Evolutionary conservation across 2,329 filamentous ascomycete species (phyloP), one percentile per base, ranked within the genome.

Genomic region (Fusarium floridanum): DNA sequence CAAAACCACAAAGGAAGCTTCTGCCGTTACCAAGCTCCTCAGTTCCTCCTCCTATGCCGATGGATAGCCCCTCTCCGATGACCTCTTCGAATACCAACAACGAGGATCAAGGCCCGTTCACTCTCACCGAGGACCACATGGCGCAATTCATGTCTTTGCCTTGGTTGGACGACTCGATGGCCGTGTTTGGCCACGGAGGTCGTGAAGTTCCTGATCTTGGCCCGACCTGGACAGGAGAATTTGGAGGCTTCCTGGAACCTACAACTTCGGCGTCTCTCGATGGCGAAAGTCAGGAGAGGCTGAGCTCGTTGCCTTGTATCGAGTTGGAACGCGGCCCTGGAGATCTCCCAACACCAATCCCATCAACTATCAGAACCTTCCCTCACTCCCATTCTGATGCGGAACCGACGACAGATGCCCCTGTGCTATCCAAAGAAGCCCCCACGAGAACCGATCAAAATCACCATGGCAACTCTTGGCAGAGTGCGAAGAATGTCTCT

Each of bases 131-230:
- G 24, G 41, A 60, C 32, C 64, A 60, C 56, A 43, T 50, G 64
- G 64, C 64, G 11, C 53, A 57, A 34, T 61, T 50, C 37, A 50
- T 61, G 56, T 61, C 55, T n/a, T 20, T 66, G 17, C 64, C 64
- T n/a, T 60, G 64, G 55, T 20, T 50, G n/a, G 41, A 50, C 32
- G 32, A 66, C 11, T 41, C 57, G 16, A 61, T 61, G 57, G 17
- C 22, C 36, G 16, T 24, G 32, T 43, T 63, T 22, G 53, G 45
- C 2, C 48, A 55, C 12, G n/a, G 27, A 29, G 37, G 24, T 22
- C 57, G 57, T 11, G 57, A 61, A 11, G 37, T 64, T n/a, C 61
- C 61, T 55, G 64, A 57, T 36, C 7, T 66, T 32, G 56, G 45
- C 22, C 22, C 24, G 2, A 50, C 34, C 20, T 61, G 39, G 55